Percentiles rank a stretch among this genome's conserved stretches.
phyloP scores from a whole-genome alignment of 164 flowering plant genomes.

The Buxus sempervirens region DNA sequence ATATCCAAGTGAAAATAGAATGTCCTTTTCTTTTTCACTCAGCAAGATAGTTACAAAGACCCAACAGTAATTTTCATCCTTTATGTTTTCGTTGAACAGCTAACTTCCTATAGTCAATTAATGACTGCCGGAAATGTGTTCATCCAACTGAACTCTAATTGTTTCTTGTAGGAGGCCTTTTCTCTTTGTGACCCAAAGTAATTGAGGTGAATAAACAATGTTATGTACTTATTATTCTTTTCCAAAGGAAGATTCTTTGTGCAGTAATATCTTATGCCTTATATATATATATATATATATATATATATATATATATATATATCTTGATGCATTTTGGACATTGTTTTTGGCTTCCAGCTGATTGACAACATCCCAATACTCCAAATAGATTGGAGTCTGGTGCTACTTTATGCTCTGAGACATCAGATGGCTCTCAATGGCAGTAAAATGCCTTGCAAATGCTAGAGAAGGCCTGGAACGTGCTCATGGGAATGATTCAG shows the following conservation, averaged over 20 bases:
- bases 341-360: slow-evolving; percentile 37
- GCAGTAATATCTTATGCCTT: slow-evolving; percentile 1
- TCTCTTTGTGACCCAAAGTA: slow-evolving; percentile 74
- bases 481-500: slow-evolving; percentile 71
- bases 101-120: background rate
- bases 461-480: slow-evolving; percentile 83
- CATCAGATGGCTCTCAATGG: slow-evolving; percentile 76
- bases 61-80: background rate
- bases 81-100: too few relatives aligned
- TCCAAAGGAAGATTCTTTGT: background rate
- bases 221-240: slow-evolving; percentile 2
- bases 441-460: slow-evolving; percentile 70
- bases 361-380: slow-evolving; percentile 85
- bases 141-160: slow-evolving; percentile 6
- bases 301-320: too few relatives aligned
- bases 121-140: background rate
- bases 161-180: slow-evolving; percentile 77
- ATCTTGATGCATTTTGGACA: too few relatives aligned
- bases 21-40: too few relatives aligned
- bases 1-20: background rate
- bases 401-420: slow-evolving; percentile 94
- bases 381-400: slow-evolving; percentile 96
- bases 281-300: too few relatives aligned
- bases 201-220: slow-evolving; percentile 61
- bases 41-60: background rate